phyloP scores from a whole-genome alignment of 768 basidiomycete genomes.

The Steccherinum ochraceum region DNA sequence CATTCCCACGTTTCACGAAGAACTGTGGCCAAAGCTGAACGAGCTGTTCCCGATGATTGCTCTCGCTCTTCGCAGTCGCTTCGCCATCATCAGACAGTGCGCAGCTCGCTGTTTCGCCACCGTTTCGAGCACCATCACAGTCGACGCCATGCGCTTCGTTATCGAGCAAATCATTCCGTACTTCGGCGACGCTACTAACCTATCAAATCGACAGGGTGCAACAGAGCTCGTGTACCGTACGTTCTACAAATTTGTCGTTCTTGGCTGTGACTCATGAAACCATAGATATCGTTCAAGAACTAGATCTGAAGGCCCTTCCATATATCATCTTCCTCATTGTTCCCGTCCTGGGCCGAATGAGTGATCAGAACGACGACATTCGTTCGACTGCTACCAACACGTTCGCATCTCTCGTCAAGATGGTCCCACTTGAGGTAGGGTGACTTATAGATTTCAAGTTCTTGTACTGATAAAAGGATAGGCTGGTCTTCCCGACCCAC shows the following conservation, averaged over 20 bases:
- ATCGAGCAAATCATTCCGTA: conserved; percentile 79
- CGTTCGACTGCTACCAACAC: conserved; percentile 94
- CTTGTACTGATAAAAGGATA: conserved; percentile 27
- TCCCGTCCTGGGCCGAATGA: conserved; percentile 95
- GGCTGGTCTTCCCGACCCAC: conserved; percentile 96
- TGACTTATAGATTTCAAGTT: neutral
- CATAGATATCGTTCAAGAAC: conserved; percentile 81
- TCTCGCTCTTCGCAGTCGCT: conserved; percentile 75
- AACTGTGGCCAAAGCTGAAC: conserved; percentile 61
- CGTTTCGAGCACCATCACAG: conserved; percentile 79
- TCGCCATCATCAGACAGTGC: conserved; percentile 84
- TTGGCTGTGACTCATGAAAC: conserved; percentile 2
- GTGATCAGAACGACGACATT: conserved; percentile 86
- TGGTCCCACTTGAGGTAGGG: conserved; percentile 92
- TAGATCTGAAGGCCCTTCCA: conserved; percentile 92
- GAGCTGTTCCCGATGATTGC: conserved; percentile 73
- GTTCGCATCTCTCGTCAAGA: conserved; percentile 94
- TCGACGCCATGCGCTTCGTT: conserved; percentile 84
- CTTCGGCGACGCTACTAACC: conserved; percentile 68
- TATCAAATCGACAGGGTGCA: conserved; percentile 81
- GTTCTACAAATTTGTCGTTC: conserved; percentile 26
- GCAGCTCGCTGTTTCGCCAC: conserved; percentile 85
- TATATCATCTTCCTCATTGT: conserved; percentile 97
- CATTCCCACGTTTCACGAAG: conserved; percentile 64
- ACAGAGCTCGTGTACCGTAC: conserved; percentile 87